Percentiles rank a stretch among this genome's conserved stretches.
Conservation (phyloP, 768 basidiomycete genomes). For the Artomyces pyxidatus region DNA sequence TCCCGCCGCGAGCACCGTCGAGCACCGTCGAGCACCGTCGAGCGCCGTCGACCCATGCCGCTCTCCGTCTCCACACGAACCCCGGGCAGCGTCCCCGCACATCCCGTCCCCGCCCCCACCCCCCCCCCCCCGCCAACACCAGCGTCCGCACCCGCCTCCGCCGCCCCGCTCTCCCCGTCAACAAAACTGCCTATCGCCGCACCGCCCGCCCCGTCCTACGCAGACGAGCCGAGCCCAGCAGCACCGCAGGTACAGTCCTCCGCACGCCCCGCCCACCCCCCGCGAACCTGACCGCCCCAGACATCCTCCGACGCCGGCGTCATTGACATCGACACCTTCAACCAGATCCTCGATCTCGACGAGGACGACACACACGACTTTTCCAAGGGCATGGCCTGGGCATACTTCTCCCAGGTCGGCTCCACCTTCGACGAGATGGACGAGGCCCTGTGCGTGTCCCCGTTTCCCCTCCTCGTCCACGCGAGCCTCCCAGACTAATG, state of each 20-base stretch:
- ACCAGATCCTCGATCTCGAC: slow-evolving; percentile 87
- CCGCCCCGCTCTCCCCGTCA: background rate
- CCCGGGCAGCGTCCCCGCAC: background rate
- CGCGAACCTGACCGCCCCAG: no score
- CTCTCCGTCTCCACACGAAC: background rate
- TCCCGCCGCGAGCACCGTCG: background rate
- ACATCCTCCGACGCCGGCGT: slow-evolving; percentile 21
- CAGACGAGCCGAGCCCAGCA: background rate
- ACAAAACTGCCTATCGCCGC: background rate
- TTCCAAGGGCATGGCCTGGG: slow-evolving; percentile 66
- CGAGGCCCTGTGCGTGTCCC: slow-evolving; percentile 18
- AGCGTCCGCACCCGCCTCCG: background rate
- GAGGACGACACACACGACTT: slow-evolving; percentile 77
- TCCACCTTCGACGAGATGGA: slow-evolving; percentile 76
- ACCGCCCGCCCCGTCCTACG: background rate
- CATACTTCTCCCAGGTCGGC: slow-evolving; percentile 76
- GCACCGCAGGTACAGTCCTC: background rate
- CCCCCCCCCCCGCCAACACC: background rate
- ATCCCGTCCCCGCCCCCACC: background rate
- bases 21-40: background rate
- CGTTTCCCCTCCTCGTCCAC: background rate
- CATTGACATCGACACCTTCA: slow-evolving; percentile 76
- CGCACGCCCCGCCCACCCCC: background rate
- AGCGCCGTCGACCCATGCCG: background rate
- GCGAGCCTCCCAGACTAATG: background rate